Evolutionary conservation across 768 basidiomycete species (phyloP).

Genomic region (Boletales sp.): DNA sequence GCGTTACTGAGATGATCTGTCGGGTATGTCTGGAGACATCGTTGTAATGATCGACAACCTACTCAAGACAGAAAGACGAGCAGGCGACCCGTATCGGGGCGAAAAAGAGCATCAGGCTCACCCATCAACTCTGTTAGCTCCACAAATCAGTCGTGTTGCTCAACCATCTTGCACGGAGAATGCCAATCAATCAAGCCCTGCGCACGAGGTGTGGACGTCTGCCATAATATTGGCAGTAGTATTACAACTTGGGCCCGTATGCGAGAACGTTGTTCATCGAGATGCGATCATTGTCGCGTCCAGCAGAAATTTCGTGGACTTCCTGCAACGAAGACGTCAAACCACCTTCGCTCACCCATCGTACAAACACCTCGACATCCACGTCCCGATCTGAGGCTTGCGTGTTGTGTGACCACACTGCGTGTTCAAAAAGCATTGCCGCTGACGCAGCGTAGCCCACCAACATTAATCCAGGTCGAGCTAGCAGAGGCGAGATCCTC

Average conservation of each 20-base stretch:
- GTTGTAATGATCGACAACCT: no score
- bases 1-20: no score
- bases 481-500: constrained; percentile 41
- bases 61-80: no score
- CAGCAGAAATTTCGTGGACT: constrained; percentile 7
- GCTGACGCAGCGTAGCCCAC: constrained; percentile 53
- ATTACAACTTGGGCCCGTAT: constrained; percentile 20
- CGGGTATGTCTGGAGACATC: no score
- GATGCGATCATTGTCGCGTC: constrained; percentile 2
- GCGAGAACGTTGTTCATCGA: constrained; percentile 14
- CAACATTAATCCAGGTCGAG: constrained; percentile 57
- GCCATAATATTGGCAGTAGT: not conserved
- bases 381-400: constrained; percentile 30
- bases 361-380: constrained; percentile 50
- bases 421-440: constrained; percentile 64
- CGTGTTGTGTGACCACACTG: constrained; percentile 49
- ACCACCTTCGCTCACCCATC: constrained; percentile 46
- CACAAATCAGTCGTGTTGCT: no score
- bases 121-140: no score
- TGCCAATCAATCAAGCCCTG: no score
- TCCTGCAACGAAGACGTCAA: constrained; percentile 28
- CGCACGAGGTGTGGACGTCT: no score
- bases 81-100: no score
- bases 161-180: no score
- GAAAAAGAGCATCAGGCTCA: no score